phyloP scores from a whole-genome alignment of 169 alveolate genomes.

The Cryptosporidium tyzzeri region DNA sequence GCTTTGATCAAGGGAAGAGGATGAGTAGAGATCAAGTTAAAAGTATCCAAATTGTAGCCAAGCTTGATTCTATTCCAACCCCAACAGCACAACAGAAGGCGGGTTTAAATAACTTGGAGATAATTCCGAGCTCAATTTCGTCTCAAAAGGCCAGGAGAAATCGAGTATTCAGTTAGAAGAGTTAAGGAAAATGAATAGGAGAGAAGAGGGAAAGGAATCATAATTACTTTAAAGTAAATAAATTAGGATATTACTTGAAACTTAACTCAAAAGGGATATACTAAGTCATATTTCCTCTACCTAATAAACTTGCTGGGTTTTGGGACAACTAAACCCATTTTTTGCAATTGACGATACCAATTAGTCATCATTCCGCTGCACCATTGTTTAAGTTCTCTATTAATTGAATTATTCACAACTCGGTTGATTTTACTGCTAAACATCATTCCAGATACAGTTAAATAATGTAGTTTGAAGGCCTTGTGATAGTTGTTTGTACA shows the following conservation, averaged over 20 bases:
- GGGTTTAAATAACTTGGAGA: conserved; percentile 24
- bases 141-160: conserved; percentile 27
- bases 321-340: conserved; percentile 48
- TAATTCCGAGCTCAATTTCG: conserved; percentile 50
- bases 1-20: conserved; percentile 1
- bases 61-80: conserved; percentile 47
- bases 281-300: conserved; percentile 3
- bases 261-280: not conserved
- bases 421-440: conserved; percentile 25
- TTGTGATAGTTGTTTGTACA: conserved; percentile 16
- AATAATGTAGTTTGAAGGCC: conserved; percentile 25
- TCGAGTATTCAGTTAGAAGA: conserved; percentile 11
- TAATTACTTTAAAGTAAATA: not conserved
- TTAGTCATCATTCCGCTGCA: conserved; percentile 50
- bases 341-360: conserved; percentile 53
- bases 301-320: conserved; percentile 16
- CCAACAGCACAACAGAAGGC: conserved; percentile 73
- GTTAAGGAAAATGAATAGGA: not conserved
- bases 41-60: conserved; percentile 52
- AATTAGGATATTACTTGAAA: not conserved
- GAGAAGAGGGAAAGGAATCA: not conserved
- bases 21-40: conserved; percentile 24
- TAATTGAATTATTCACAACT: not conserved
- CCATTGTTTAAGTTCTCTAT: conserved; percentile 55
- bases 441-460: conserved; percentile 37